phyloP scores from a whole-genome alignment of 257 asterid genomes.

The Penstemon davidsonii region DNA sequence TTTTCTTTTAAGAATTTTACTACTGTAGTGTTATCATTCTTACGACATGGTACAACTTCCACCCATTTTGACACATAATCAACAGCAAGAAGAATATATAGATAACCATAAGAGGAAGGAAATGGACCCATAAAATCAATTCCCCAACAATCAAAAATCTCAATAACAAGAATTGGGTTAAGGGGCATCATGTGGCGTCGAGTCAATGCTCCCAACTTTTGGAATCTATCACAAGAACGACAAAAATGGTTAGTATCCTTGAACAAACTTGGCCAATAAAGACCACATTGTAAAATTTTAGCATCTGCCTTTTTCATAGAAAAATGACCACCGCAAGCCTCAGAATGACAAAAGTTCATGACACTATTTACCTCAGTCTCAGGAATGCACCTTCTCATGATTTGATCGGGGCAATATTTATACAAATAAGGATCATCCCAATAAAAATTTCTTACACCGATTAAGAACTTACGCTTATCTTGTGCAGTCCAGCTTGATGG shows the following conservation, averaged over 20 bases:
- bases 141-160: neutral
- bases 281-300: neutral
- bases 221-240: too few relatives aligned
- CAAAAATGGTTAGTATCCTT: neutral
- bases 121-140: conserved; percentile 5
- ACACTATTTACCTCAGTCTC: conserved; percentile 6
- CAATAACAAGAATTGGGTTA: neutral
- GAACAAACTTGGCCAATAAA: neutral
- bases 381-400: too few relatives aligned
- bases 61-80: conserved; percentile 3
- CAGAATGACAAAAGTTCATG: neutral
- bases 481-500: neutral
- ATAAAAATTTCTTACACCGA: too few relatives aligned
- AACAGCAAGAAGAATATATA: neutral
- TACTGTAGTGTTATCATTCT: neutral
- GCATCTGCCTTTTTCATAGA: neutral
- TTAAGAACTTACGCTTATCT: neutral
- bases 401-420: too few relatives aligned
- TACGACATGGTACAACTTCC: neutral
- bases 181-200: neutral
- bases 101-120: conserved; percentile 4
- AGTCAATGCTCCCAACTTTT: neutral
- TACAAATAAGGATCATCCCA: too few relatives aligned
- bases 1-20: conserved; percentile 4
- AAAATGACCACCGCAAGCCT: neutral